Conservation (phyloP, 306 rosid species). For the Vigna unguiculata region DNA sequence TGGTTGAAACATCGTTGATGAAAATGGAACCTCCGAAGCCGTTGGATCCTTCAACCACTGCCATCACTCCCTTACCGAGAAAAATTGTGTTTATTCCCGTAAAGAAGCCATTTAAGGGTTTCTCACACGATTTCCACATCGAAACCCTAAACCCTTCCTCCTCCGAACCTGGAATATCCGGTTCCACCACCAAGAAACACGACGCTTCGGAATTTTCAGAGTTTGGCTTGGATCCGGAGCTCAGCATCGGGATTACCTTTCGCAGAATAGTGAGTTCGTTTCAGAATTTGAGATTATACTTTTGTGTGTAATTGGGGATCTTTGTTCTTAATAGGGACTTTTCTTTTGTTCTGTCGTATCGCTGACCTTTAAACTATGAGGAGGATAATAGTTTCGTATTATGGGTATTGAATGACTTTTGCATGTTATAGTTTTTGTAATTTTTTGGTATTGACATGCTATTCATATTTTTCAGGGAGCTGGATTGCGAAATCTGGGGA, state of each 20-base stretch:
- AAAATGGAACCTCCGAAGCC: slow-evolving; percentile 23
- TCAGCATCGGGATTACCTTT: slow-evolving; percentile 76
- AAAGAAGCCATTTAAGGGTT: slow-evolving; percentile 63
- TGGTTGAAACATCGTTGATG: slow-evolving; percentile 49
- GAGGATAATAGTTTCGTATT: not conserved
- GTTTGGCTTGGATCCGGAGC: slow-evolving; percentile 87
- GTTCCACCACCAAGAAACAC: slow-evolving; percentile 51
- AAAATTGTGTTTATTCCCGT: slow-evolving; percentile 65
- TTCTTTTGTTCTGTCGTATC: no score
- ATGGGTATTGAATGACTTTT: not conserved
- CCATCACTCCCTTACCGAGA: slow-evolving; percentile 40
- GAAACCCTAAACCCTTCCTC: slow-evolving; percentile 81
- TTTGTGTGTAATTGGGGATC: not conserved
- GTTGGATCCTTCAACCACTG: slow-evolving; percentile 33
- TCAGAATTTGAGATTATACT: not conserved
- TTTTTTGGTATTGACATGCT: not conserved
- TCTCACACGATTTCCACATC: slow-evolving; percentile 67
- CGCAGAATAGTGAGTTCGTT: slow-evolving; percentile 81
- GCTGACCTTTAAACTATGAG: no score
- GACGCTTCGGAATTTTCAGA: slow-evolving; percentile 72
- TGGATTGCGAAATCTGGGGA: slow-evolving; percentile 87
- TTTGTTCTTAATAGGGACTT: not conserved
- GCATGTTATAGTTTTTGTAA: not conserved
- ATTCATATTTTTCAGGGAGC: slow-evolving; percentile 79
- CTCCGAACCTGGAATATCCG: slow-evolving; percentile 41